phyloP scores from a whole-genome alignment of 2,329 filamentous ascomycete genomes.

The Verticillium zaregamsianum region DNA sequence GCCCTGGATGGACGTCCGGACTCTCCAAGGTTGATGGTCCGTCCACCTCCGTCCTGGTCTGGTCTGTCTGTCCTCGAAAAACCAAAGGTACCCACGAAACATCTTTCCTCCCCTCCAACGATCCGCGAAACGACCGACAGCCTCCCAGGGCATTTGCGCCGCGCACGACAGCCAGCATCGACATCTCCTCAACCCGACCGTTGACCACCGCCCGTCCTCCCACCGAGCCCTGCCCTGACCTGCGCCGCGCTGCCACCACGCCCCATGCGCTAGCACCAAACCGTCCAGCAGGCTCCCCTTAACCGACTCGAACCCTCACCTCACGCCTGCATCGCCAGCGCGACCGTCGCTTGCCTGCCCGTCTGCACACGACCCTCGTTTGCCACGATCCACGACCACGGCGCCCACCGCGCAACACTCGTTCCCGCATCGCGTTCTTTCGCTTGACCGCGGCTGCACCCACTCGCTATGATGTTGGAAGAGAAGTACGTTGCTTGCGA shows the following conservation, averaged over 20 bases:
- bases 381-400: background rate
- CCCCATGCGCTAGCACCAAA: background rate
- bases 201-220: background rate
- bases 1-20: background rate
- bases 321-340: background rate
- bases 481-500: constrained; percentile 14
- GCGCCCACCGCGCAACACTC: constrained; percentile 4
- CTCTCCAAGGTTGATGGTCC: background rate
- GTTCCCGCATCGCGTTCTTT: constrained; percentile 5
- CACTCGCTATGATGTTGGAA: constrained; percentile 12
- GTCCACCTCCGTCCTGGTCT: background rate
- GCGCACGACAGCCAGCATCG: background rate
- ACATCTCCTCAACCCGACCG: background rate
- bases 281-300: background rate
- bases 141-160: background rate
- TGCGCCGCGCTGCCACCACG: background rate
- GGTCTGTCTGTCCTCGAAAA: background rate
- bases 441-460: background rate
- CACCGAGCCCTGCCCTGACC: background rate
- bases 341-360: background rate
- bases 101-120: background rate
- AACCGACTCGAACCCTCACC: background rate
- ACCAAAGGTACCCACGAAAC: background rate
- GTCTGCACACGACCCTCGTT: constrained; percentile 8
- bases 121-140: background rate